Evolutionary conservation across 192 early-diverging fungal genomes (phyloP), one percentile per base, ranked within the genome.

Genomic region (Rhizoclosmatium sp.): DNA sequence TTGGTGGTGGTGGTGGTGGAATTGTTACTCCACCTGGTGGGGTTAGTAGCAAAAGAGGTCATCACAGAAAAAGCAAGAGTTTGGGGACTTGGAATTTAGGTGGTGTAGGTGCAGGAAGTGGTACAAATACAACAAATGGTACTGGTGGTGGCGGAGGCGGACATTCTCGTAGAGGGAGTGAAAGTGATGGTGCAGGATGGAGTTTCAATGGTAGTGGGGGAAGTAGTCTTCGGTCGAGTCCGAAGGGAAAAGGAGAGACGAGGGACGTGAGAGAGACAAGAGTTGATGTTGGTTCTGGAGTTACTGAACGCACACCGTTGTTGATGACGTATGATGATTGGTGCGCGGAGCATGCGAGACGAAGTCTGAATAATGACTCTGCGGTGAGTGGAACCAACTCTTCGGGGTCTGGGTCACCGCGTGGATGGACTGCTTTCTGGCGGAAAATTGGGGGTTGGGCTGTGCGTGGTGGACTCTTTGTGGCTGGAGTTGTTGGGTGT

Each of bases 321-420:
- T 59, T 75, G 39, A 75, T 75, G 72, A 62, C 72, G 2, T 75
- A 75, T 48, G 72, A 75, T n/a, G 59, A 75, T 45, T 75, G 72
- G 72, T 60, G 58, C 23, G 7, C 10, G 5, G 72, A 75, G n/a
- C 72, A 75, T 48, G 44, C 56, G 1, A 60, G 72, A 46, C 56
- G 72, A 4, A 68, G 14, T 68, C 4, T 56, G 54, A 56, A 56
- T 56, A 56, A 9, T 56, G 54, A 9, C 10, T 9, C 10, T 56
- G 54, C 19, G 9, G 54, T 14, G 54, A 56, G 54, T 56, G 54
- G 54, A 14, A 56, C 54, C 19, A 14, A 56, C 19, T 9, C 9
- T 9, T 56, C 10, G 10, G 54, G 19, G 0, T 56, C 31, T 31
- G 31, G 31, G 0, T 31, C 31, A 31, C 31, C 31, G 31, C 31